Evolutionary conservation across 805 yeast genomes (phyloP), one percentile per base, ranked within the genome.

Genomic region (Metschnikowia henanensis): DNA sequence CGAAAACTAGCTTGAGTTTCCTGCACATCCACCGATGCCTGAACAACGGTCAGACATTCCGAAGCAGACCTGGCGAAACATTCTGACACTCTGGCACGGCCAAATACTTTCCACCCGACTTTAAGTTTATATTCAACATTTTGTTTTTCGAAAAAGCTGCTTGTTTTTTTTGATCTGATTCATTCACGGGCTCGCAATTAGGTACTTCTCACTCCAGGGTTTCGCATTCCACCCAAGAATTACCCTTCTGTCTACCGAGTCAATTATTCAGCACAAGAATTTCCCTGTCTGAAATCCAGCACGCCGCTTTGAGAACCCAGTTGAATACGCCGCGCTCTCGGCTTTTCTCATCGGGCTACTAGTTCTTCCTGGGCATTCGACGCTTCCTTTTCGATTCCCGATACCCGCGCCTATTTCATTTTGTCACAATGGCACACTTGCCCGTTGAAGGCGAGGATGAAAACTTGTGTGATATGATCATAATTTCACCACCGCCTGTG

Each of bases 381-480:
- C 8, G 26, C 26, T 7, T 13, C 20, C n/a, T 33, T 33, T 10
- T 23, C 20, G 41, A 17, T 10, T 21, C 28, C 30, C 30, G 28
- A 30, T 17, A n/a, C 18, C 33, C 21, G 16, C 22, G 21, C 13
- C 18, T 25, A 20, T 35, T 34, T 25, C 35, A 41, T 19, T n/a
- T 30, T 9, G 12, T 23, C 25, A 42, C 41, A 42, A 42, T 42
- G 45, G 39, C 46, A 19, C 43, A 43, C 37, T 38, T 38, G 39
- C 39, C 46, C 43, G 36, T 3, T 21, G 36, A 34, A 19, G 39
- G 34, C 33, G 37, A 38, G 33, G 46, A 43, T 12, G 65, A 62
- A 29, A 60, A 62, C 36, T 48, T 63, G 18, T 61, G 53, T 46
- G 67, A 66, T 32, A 57, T 64, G 21, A 52, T 64, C 35, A 62